A percentile compares a stretch with the other conserved stretches of the same genome.
Conservation (phyloP, 495 filamentous ascomycete genomes). For the Amorphotheca resinae region DNA sequence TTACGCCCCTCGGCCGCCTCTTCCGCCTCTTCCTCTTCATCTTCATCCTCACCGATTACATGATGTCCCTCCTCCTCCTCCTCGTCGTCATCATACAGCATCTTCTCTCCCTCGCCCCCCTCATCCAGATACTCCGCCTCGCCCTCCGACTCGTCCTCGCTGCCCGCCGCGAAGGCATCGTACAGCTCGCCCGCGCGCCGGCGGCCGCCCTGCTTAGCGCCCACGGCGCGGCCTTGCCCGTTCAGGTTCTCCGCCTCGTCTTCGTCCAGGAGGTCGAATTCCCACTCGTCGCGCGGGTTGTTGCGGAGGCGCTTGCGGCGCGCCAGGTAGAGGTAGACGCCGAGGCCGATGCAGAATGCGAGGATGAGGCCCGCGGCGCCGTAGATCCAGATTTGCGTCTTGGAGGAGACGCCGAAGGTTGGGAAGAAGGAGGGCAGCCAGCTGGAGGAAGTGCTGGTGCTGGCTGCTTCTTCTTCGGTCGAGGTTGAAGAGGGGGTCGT, state of each 20-base stretch:
- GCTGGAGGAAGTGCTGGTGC: slow-evolving; percentile 35
- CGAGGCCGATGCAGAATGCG: slow-evolving; percentile 69
- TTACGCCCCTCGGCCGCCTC: no score
- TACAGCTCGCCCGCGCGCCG: slow-evolving; percentile 76
- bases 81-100: slow-evolving; percentile 15
- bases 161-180: slow-evolving; percentile 74
- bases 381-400: slow-evolving; percentile 92
- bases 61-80: slow-evolving; percentile 11
- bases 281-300: slow-evolving; percentile 73
- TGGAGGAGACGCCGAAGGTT: slow-evolving; percentile 84
- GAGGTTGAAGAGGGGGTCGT: slow-evolving; percentile 24
- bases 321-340: slow-evolving; percentile 65
- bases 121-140: slow-evolving; percentile 22
- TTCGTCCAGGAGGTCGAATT: slow-evolving; percentile 85
- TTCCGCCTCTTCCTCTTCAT: slow-evolving; percentile 13
- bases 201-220: slow-evolving; percentile 22
- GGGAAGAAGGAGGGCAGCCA: slow-evolving; percentile 86
- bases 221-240: slow-evolving; percentile 18
- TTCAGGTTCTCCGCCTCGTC: slow-evolving; percentile 53
- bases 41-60: slow-evolving; percentile 20
- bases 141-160: slow-evolving; percentile 56
- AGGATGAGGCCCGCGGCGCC: slow-evolving; percentile 72
- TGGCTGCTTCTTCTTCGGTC: slow-evolving; percentile 3
- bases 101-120: slow-evolving; percentile 20
- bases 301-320: slow-evolving; percentile 63